A percentile compares a stretch with the other conserved stretches of the same genome.
These are phyloP conservation scores for Mortierella claussenii DNA, from an alignment of 192 early-diverging fungal genomes.

Conservation along the genomic window DNA sequence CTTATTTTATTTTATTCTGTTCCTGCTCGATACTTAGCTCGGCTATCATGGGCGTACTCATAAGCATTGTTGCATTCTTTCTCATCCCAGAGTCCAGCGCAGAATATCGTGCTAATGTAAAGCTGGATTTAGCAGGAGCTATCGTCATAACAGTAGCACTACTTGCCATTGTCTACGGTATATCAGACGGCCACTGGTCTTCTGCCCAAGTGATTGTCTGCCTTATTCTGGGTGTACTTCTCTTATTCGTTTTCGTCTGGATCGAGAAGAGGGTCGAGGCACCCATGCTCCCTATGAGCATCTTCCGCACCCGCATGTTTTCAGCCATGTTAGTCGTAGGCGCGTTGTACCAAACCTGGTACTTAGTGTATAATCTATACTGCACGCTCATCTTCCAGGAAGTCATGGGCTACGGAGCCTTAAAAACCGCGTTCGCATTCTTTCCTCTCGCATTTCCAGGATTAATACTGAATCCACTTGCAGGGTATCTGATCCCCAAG, in stretches of 20 bases:
- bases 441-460: constrained; percentile 57
- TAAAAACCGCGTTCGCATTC: constrained; percentile 58
- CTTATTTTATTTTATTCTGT: no score
- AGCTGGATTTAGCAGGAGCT: constrained; percentile 46
- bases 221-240: constrained; percentile 44
- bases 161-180: constrained; percentile 43
- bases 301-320: constrained; percentile 61
- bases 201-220: constrained; percentile 50
- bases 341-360: constrained; percentile 54
- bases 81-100: constrained; percentile 43
- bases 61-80: constrained; percentile 48
- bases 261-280: constrained; percentile 48
- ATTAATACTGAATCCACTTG: constrained; percentile 41
- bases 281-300: constrained; percentile 54
- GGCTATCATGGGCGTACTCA: constrained; percentile 46
- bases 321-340: constrained; percentile 58
- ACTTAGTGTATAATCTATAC: constrained; percentile 56
- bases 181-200: constrained; percentile 53
- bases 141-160: constrained; percentile 46
- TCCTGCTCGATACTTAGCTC: no score
- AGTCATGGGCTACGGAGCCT: constrained; percentile 53
- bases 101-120: constrained; percentile 34
- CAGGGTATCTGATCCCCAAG: constrained; percentile 56
- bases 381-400: constrained; percentile 64
- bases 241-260: constrained; percentile 52